Base-by-base conservation (phyloP, 192 early-diverging fungal genomes). In the Coemansia sp. region DNA sequence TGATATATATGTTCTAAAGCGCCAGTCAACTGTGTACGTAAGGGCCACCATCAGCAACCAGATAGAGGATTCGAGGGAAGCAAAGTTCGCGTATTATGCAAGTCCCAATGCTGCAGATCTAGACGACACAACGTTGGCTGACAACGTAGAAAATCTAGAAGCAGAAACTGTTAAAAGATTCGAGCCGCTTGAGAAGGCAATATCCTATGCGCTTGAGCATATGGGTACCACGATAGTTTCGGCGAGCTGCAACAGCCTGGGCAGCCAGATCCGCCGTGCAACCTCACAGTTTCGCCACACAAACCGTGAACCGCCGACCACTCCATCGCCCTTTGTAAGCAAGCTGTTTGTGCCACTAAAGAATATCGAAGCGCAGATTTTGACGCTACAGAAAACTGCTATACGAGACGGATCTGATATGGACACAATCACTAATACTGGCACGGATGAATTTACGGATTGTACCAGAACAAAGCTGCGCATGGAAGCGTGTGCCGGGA, bases 201-300 rank as follows among this genome's bases (percentile, higher is more conserved):
- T 51, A 7, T 12, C 31, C 3, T 10, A 34, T 25, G 68, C 68
- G 9, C 60, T 64, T 1, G 63, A 59, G 20, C 18, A 53, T 21
- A 53, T 70, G 15, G 59, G 56, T 4, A 29, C 61, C 4, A 52
- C 62, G 3, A 46, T 80, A 9, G 71, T 71, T 2, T 21, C 68
- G 12, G 8, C 31, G 2, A 65, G 72, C 58, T 74, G 72, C 25
- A 31, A 9, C 48, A 66, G 46, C 29, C 60, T 80, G n/a, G 58
- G 43, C n/a, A 71, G 64, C 40, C 71, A 80, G 23, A 58, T 80
- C 30, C 77, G 77, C 1, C 77, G 77, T 18, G 74, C 77, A 37
- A 74, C 72, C 15, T 74, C 77, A 58, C 77, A 71, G 48, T 81
- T 63, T 45, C 58, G 79, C 35, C 73, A 75, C 51, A 81, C 79